Evolutionary conservation across 139 green algal species (phyloP), one percentile per base, ranked within the genome.

Genomic region (Haematococcus lacustris): DNA sequence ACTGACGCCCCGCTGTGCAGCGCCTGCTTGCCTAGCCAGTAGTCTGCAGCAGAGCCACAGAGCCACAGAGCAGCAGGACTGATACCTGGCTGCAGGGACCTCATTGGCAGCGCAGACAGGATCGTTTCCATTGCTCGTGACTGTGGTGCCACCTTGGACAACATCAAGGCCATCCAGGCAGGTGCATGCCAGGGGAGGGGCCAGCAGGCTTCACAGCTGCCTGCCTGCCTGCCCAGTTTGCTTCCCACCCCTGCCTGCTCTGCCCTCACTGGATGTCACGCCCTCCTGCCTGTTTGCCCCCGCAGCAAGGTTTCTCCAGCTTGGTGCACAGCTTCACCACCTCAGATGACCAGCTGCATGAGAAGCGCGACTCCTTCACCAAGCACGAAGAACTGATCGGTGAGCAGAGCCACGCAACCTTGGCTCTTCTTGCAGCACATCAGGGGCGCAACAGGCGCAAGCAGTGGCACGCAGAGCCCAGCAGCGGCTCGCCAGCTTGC

Each of bases 101-200:
- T 98, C 25, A 98, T 98, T 59, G 87, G 92, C 51, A 94, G 86
- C 47, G 89, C 93, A 0, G 94, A 98, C 83, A 95, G 86, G 35
- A 96, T 98, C 26, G 68, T 96, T 0, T 73, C 76, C 9, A 97
- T 98, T 53, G 66, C 87, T 1, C 79, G 76, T 9, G 87, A 86
- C 38, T 93, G 82, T 35, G 71, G 86, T 21, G 65, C 62, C 33
- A 84, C 94, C 17, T 64, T 92, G 28, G 53, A 57, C 32, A 89
- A 90, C 43, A 67, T 95, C 4, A 66, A 53, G 0, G 40, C 51
- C 28, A 83, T 95, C 28, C 87, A 93, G 86, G 87, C 79, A 6
- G 0, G 63, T 0, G 37, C 47, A n/a, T n/a, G n/a, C n/a, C n/a
- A n/a, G n/a, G n/a, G n/a, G n/a, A n/a, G n/a, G n/a, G n/a, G n/a